Percentiles rank a stretch among this genome's conserved stretches.
Conservation (phyloP, 306 rosid genomes). For the Gastrolobium villosum region DNA sequence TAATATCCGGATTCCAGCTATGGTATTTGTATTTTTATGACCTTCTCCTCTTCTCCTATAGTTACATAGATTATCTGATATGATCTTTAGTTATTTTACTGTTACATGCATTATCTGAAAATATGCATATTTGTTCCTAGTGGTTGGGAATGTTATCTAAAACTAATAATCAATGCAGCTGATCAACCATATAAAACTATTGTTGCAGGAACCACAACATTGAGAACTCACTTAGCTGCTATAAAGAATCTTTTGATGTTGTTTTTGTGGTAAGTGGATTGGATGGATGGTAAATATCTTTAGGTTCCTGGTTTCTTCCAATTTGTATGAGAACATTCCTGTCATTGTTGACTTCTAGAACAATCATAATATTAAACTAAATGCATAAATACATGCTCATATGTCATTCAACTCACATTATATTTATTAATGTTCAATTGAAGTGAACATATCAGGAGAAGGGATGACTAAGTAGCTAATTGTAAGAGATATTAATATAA, state of each 20-base stretch:
- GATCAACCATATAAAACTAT: conserved; percentile 39
- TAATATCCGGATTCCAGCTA: not conserved
- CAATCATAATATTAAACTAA: conserved; percentile 14
- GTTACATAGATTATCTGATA: not conserved
- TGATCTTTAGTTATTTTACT: not conserved
- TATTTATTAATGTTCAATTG: conserved; percentile 22
- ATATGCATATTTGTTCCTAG: not conserved
- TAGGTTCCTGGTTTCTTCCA: conserved; percentile 35
- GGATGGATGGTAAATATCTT: conserved; percentile 13
- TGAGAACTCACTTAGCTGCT: conserved; percentile 76
- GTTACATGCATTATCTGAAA: not conserved
- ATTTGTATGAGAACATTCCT: conserved; percentile 13
- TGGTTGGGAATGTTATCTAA: not conserved
- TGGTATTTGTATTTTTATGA: conserved; percentile 3
- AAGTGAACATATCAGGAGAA: conserved; percentile 20
- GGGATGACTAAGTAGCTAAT: not conserved
- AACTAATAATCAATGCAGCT: conserved; percentile 19
- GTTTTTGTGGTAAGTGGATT: conserved; percentile 80
- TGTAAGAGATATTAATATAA: no score
- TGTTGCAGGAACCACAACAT: conserved; percentile 81
- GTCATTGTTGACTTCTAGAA: conserved; percentile 12
- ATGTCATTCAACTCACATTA: conserved; percentile 2
- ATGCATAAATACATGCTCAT: conserved; percentile 3
- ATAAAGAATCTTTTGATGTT: conserved; percentile 76
- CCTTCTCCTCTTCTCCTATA: not conserved